These are phyloP conservation scores for Penicillium corylophilum DNA, from an alignment of 2,329 filamentous ascomycete species.

Conservation along the genomic window DNA sequence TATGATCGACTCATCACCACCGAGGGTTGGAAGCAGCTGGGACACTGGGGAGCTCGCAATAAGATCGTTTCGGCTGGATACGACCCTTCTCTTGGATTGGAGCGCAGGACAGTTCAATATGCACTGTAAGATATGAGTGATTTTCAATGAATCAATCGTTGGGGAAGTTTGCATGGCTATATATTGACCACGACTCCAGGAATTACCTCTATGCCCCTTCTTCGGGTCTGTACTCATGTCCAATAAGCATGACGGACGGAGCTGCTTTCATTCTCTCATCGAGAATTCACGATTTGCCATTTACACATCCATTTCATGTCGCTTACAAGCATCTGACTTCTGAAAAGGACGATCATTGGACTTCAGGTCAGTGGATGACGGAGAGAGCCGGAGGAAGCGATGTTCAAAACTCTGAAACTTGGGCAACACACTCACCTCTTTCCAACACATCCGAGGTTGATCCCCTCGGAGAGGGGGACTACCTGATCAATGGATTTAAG, in stretches of 20 bases:
- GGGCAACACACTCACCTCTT: slow-evolving; percentile 29
- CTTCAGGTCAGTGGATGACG: slow-evolving; percentile 42
- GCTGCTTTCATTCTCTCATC: slow-evolving; percentile 35
- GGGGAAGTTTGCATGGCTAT: neutral
- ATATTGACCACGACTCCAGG: slow-evolving; percentile 7
- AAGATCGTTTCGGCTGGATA: slow-evolving; percentile 29
- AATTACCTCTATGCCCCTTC: slow-evolving; percentile 61
- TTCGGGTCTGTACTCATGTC: slow-evolving; percentile 62
- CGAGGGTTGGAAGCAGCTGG: slow-evolving; percentile 59
- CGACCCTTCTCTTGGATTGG: slow-evolving; percentile 19
- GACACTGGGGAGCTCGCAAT: slow-evolving; percentile 34
- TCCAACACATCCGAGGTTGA: slow-evolving; percentile 3
- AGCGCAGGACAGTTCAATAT: slow-evolving; percentile 26
- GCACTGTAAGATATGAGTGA: slow-evolving; percentile 24
- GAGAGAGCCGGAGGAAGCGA: slow-evolving; percentile 38
- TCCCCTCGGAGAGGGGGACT: slow-evolving; percentile 30
- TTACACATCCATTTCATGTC: slow-evolving; percentile 23
- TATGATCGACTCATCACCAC: slow-evolving; percentile 61
- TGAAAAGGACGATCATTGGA: slow-evolving; percentile 32
- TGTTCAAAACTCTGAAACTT: slow-evolving; percentile 36
- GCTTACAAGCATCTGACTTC: slow-evolving; percentile 29
- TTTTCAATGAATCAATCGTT: neutral
- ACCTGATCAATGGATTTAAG: slow-evolving; percentile 64
- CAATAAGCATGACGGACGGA: slow-evolving; percentile 59
- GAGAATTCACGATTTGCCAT: slow-evolving; percentile 12